Conservation (phyloP, 306 rosid species). For the Astragalus membranaceus region DNA sequence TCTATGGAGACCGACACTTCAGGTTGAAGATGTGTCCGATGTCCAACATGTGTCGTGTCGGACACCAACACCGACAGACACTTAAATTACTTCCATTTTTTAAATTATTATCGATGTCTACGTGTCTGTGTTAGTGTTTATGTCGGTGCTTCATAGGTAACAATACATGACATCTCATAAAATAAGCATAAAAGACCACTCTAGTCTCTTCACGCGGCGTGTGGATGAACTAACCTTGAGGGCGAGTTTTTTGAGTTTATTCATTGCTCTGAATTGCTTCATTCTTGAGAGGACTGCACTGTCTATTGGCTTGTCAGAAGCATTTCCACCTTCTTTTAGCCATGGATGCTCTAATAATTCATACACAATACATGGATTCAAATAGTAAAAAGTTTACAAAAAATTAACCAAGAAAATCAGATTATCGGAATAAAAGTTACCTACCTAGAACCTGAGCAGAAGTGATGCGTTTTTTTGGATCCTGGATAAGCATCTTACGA, state of each 20-base stretch:
- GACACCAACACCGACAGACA: too few species aligned
- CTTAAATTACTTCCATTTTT: too few species aligned
- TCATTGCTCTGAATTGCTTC: conserved; percentile 97
- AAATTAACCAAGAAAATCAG: background rate
- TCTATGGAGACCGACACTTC: too few species aligned
- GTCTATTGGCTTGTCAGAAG: conserved; percentile 88
- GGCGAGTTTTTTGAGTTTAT: conserved; percentile 87
- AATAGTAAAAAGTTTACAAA: conserved; percentile 13
- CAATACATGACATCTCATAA: too few species aligned
- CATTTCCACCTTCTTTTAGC: conserved; percentile 86
- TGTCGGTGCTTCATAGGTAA: too few species aligned
- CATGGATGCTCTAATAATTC: conserved; percentile 75
- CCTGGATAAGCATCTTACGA: conserved; percentile 63
- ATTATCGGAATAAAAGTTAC: background rate
- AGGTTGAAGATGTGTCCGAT: too few species aligned
- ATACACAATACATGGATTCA: conserved; percentile 20
- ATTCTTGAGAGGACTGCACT: conserved; percentile 88
- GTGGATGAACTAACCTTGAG: conserved; percentile 51
- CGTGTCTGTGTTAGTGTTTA: too few species aligned
- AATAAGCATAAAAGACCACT: background rate
- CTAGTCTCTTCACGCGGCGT: conserved; percentile 15
- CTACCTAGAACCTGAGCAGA: conserved; percentile 74
- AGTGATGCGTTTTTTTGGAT: conserved; percentile 75
- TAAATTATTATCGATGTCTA: too few species aligned
- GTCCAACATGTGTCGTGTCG: too few species aligned